Base-by-base conservation (phyloP, 306 rosid species). In the Sesbania bispinosa region DNA sequence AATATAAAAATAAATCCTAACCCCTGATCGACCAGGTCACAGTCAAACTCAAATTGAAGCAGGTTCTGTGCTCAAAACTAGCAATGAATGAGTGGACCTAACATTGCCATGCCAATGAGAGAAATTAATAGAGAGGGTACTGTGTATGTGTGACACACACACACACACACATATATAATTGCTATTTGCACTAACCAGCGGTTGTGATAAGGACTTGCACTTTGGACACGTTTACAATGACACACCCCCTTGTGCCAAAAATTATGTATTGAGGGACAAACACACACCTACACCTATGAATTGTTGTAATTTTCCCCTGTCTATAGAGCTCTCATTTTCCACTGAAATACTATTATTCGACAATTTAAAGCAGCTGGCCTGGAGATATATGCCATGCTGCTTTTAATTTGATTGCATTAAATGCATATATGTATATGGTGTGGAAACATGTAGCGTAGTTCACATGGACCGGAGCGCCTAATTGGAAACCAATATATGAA, bases 41-140 rank as follows among this genome's bases (percentile, higher is more conserved):
- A 21, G 46, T 80, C 77, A 77, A 61, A 69, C 66, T 9, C 23
- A 82, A 77, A 66, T 50, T 21, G 76, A 29, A 74, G 6, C 2
- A 54, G 73, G 33, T 48, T 67, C 33, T 55, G 9, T 57, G 26
- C 35, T 46, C 6, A 63, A 54, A 35, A 60, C 29, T 10, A 46
- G 58, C 3, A n/a, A 68, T 53, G 10, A 84, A 77, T 24, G 79
- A 69, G 79, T 77, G 82, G 86, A 73, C 79, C 84, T 74, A 79
- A 69, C 62, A 45, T 10, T 66, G 79, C 57, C 75, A 71, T 55
- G 63, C 43, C 51, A 39, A 46, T 70, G 67, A 43, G 57, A 32
- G 4, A 0, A 36, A n/a, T n/a, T n/a, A n/a, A n/a, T n/a, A n/a
- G n/a, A 36, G 59, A 43, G 45, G 45, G 62, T 20, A 47, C 45